These are phyloP conservation scores for Leishmania martiniquensis DNA, from an alignment of 208 protist genomes.

Conservation along the genomic window DNA sequence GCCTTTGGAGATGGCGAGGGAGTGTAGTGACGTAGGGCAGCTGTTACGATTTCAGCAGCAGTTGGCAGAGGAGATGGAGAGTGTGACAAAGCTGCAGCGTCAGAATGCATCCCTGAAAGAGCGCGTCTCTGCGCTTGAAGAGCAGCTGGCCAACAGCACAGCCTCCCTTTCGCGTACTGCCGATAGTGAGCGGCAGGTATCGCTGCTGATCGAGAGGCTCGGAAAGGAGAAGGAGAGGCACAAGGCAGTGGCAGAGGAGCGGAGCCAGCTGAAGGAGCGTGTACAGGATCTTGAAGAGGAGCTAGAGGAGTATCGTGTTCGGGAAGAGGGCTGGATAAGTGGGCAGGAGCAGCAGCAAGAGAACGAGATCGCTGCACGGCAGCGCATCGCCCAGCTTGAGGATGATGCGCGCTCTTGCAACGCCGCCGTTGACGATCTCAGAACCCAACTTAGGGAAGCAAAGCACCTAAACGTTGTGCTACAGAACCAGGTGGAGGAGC, in stretches of 20 bases:
- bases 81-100: conserved; percentile 27
- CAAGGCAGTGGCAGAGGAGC: conserved; percentile 33
- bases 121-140: conserved; percentile 29
- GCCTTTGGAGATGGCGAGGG: background rate
- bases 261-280: conserved; percentile 37
- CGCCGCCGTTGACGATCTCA: conserved; percentile 28
- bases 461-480: conserved; percentile 28
- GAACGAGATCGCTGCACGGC: conserved; percentile 29
- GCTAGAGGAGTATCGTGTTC: conserved; percentile 43
- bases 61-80: conserved; percentile 72
- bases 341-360: conserved; percentile 21
- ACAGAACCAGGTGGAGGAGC: conserved; percentile 33
- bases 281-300: conserved; percentile 47
- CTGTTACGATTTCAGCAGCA: conserved; percentile 71
- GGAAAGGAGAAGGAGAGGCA: conserved; percentile 56
- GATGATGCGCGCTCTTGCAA: conserved; percentile 24
- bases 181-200: conserved; percentile 38
- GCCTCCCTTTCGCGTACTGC: conserved; percentile 17
- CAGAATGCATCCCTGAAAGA: conserved; percentile 36
- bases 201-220: conserved; percentile 59
- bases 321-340: conserved; percentile 36
- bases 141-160: conserved; percentile 30
- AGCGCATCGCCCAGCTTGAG: conserved; percentile 46
- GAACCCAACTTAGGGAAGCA: conserved; percentile 31
- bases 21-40: conserved; percentile 28